phyloP scores from a whole-genome alignment of 768 basidiomycete genomes.

The Auricularia sp. region DNA sequence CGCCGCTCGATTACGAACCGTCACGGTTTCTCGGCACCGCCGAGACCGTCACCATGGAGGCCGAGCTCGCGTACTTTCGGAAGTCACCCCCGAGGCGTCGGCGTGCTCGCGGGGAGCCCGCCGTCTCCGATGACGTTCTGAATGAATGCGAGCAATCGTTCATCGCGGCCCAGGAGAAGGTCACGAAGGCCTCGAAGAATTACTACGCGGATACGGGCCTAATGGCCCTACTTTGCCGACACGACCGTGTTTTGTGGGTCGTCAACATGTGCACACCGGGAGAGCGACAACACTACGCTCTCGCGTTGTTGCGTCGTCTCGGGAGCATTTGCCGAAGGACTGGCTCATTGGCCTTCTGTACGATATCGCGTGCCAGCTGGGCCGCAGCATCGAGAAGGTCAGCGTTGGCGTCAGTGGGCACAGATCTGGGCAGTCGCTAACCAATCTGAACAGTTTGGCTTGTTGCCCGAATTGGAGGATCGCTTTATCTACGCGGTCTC shows the following conservation, averaged over 20 bases:
- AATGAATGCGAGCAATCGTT: conserved; percentile 8
- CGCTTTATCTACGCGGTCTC: conserved; percentile 23
- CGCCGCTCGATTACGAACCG: neutral
- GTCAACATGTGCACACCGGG: conserved; percentile 8
- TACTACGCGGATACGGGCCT: conserved; percentile 9
- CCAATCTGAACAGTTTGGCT: conserved; percentile 4
- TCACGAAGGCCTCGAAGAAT: conserved; percentile 2
- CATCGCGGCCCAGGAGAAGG: conserved; percentile 7
- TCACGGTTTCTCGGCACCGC: neutral
- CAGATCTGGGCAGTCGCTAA: neutral
- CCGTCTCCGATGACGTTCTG: neutral
- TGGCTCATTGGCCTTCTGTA: conserved; percentile 25
- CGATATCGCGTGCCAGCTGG: conserved; percentile 29
- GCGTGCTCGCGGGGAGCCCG: too few relatives aligned
- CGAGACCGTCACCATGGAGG: neutral
- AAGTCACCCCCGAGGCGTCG: too few relatives aligned
- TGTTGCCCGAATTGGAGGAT: conserved; percentile 7
- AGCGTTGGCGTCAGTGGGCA: neutral
- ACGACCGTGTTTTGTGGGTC: conserved; percentile 6
- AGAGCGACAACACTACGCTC: conserved; percentile 8
- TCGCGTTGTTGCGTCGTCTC: conserved; percentile 4
- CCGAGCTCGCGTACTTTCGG: neutral
- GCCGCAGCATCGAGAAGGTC: conserved; percentile 13
- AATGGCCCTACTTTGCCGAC: conserved; percentile 7
- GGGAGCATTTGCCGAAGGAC: conserved; percentile 10